These are phyloP conservation scores for Wallacemonas rigidus DNA, from an alignment of 208 protist genomes.

Conservation along the genomic window DNA sequence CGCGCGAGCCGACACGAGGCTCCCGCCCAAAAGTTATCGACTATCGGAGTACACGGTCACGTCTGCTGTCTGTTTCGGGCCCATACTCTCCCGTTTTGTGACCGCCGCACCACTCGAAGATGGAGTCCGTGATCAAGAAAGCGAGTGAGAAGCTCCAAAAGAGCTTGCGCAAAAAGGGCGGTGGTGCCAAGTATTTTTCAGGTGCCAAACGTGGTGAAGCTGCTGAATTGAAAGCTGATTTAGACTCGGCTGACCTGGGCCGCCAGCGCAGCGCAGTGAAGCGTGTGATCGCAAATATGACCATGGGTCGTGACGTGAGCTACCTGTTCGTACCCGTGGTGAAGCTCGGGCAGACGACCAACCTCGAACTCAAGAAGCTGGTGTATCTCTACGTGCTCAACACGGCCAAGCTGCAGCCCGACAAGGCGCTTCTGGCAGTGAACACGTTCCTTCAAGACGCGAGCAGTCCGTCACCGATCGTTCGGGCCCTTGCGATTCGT, in stretches of 20 bases:
- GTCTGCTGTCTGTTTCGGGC: too few species aligned
- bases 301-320: constrained; percentile 98
- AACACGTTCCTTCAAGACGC: constrained; percentile 98
- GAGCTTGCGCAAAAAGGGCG: constrained; percentile 52
- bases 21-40: too few species aligned
- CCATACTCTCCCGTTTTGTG: too few species aligned
- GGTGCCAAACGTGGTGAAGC: constrained; percentile 88
- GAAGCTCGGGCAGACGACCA: constrained; percentile 97
- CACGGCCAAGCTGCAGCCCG: constrained; percentile 98
- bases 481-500: constrained; percentile 98
- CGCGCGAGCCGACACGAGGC: too few species aligned
- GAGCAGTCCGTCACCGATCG: constrained; percentile 94
- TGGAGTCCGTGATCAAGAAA: constrained; percentile 28
- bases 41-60: too few species aligned
- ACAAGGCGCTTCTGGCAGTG: constrained; percentile 98
- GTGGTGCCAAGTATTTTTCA: constrained; percentile 73
- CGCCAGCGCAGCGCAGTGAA: constrained; percentile 97
- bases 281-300: constrained; percentile 99
- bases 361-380: constrained; percentile 99
- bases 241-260: constrained; percentile 88
- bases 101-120: neutral
- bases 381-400: constrained; percentile 99
- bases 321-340: constrained; percentile 97
- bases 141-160: constrained; percentile 80
- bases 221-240: constrained; percentile 90